These are phyloP conservation scores for Keithomyces neogunnii DNA, from an alignment of 2,329 filamentous ascomycete genomes.

Conservation along the genomic window DNA sequence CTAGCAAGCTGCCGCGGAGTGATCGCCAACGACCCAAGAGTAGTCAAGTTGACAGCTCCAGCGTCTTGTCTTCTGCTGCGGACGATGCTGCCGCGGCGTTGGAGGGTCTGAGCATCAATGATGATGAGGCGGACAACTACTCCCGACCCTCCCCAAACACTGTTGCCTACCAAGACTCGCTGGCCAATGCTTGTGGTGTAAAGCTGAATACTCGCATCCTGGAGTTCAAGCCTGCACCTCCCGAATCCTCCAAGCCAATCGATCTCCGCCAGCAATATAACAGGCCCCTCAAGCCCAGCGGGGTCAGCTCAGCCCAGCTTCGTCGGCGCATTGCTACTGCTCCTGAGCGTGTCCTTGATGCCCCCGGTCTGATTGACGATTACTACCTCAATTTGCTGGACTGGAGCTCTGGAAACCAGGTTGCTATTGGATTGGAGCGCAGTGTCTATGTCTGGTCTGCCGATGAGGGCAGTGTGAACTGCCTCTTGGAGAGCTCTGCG, in stretches of 20 bases:
- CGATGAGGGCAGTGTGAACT: slow-evolving; percentile 81
- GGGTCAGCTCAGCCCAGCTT: slow-evolving; percentile 70
- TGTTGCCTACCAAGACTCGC: slow-evolving; percentile 82
- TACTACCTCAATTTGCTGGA: slow-evolving; percentile 98
- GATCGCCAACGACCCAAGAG: slow-evolving; percentile 69
- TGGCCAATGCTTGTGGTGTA: slow-evolving; percentile 86
- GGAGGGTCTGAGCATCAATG: slow-evolving; percentile 66
- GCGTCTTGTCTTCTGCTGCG: slow-evolving; percentile 67
- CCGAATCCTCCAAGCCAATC: slow-evolving; percentile 96
- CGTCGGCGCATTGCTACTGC: slow-evolving; percentile 88
- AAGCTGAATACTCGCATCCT: slow-evolving; percentile 92
- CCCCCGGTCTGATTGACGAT: slow-evolving; percentile 91
- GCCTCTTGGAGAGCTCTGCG: slow-evolving; percentile 74
- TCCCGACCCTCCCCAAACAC: slow-evolving; percentile 78
- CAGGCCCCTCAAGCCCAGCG: slow-evolving; percentile 76
- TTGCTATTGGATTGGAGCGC: slow-evolving; percentile 93
- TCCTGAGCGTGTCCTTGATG: slow-evolving; percentile 92
- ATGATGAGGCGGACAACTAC: slow-evolving; percentile 61
- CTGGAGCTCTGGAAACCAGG: slow-evolving; percentile 97
- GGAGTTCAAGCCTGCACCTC: slow-evolving; percentile 96
- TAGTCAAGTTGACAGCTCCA: slow-evolving; percentile 60
- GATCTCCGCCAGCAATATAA: slow-evolving; percentile 98
- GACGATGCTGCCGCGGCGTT: slow-evolving; percentile 75
- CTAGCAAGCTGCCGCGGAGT: slow-evolving; percentile 68
- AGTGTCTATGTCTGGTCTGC: slow-evolving; percentile 99